Evolutionary conservation across 495 filamentous ascomycete species (phyloP), one percentile per base, ranked within the genome.

Genomic region (Aspergillus leporis): DNA sequence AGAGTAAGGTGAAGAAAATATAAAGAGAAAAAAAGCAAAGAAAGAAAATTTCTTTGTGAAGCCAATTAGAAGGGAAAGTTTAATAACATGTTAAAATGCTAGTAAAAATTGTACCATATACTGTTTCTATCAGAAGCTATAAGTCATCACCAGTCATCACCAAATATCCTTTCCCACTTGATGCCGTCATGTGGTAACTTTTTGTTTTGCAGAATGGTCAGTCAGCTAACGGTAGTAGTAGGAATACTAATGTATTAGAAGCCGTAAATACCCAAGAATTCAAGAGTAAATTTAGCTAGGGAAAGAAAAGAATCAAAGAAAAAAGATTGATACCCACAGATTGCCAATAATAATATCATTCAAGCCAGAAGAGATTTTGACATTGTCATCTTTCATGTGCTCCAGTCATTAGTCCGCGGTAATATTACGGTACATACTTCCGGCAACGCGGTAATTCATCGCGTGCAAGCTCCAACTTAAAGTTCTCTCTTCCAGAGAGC

Each of bases 391-490:
- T 40, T 53, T 23, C 51, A 40, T 34, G 32, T 40, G 34, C 52
- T 45, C 12, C 38, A 18, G 38, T 41, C 5, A n/a, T 16, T 41
- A 36, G 10, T 22, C 52, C n/a, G 36, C 38, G 51, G 58, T 61
- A 61, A 61, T 55, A 50, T 51, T 61, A 55, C 58, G 5, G 45
- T 23, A 22, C 21, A 47, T 47, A 43, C 50, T 58, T n/a, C 60
- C 64, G 63, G 62, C 61, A 70, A 70, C 69, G 65, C 72, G 72
- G 74, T 72, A 74, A 71, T 65, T 65, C 66, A 68, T 72, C 74
- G 72, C 72, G 70, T 71, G 71, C 61, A 59, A 41, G 18, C n/a
- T 55, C 31, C 55, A 53, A 45, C 53, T 50, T 28, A 53, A 55
- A 38, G 30, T 53, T 51, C 49, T 53, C 31, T 53, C 28, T 30